A percentile compares a stretch with the other conserved stretches of the same genome.
These are phyloP conservation scores for Rosa rugosa DNA, from an alignment of 306 rosid species.

Conservation along the genomic window DNA sequence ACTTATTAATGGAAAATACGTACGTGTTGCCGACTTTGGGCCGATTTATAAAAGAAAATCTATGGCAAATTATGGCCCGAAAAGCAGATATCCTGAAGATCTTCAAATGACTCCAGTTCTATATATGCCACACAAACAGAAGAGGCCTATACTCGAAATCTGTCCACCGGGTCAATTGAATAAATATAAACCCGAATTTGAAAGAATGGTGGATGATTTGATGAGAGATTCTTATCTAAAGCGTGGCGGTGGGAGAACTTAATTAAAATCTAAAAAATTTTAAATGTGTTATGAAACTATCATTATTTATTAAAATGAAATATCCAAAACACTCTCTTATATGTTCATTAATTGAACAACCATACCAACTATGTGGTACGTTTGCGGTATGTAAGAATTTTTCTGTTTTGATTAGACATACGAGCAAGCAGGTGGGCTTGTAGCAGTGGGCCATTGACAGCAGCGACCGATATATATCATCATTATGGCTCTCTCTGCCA, in stretches of 20 bases:
- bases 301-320: too few relatives aligned
- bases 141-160: neutral
- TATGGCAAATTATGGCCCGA: neutral
- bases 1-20: too few relatives aligned
- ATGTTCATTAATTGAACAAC: too few relatives aligned
- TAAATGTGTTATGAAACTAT: too few relatives aligned
- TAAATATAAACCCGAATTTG: neutral
- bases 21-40: neutral
- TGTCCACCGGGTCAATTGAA: neutral
- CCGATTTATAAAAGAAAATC: neutral
- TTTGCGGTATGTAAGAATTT: too few relatives aligned
- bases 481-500: conserved; percentile 1
- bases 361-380: too few relatives aligned
- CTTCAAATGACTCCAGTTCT: too few relatives aligned
- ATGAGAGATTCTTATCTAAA: too few relatives aligned
- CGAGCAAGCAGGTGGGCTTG: neutral
- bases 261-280: too few relatives aligned
- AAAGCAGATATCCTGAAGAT: neutral
- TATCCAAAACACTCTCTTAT: too few relatives aligned
- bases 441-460: neutral
- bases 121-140: too few relatives aligned
- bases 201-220: neutral
- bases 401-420: neutral
- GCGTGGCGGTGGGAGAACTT: too few relatives aligned
- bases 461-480: neutral